Evolutionary conservation across 2,329 filamentous ascomycete species (phyloP).

Genomic region (Aspergillus jensenii): DNA sequence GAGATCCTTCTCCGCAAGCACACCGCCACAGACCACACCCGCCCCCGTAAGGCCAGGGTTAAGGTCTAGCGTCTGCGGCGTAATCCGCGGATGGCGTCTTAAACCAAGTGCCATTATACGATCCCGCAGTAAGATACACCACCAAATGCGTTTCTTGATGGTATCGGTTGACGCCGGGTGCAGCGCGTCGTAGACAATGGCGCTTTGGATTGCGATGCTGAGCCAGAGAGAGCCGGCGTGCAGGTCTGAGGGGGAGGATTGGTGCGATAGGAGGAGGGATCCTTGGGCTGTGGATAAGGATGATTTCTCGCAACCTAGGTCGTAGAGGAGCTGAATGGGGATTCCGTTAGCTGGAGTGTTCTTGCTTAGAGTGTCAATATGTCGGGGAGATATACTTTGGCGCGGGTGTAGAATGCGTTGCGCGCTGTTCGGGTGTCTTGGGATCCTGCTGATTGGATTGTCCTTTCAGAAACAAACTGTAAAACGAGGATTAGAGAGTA

Average conservation of each 20-base stretch:
- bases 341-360: background rate
- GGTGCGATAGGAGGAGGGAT: background rate
- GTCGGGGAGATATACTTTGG: background rate
- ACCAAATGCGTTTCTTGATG: background rate
- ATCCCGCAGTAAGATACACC: conserved; percentile 3
- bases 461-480: conserved; percentile 1
- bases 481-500: background rate
- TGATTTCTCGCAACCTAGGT: conserved; percentile 5
- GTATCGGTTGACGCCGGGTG: background rate
- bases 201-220: conserved; percentile 8
- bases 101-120: background rate
- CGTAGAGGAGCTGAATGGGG: background rate
- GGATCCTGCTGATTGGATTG: conserved; percentile 1
- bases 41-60: too few relatives aligned
- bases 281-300: background rate
- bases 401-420: background rate
- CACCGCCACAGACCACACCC: background rate
- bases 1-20: background rate
- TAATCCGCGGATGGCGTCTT: conserved; percentile 1
- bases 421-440: background rate
- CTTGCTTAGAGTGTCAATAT: background rate
- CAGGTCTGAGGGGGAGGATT: background rate
- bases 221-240: conserved; percentile 7
- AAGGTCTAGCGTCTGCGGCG: background rate
- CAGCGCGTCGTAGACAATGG: background rate